These are phyloP conservation scores for Zymoseptoria ardabiliae DNA, from an alignment of 2,329 filamentous ascomycete genomes.

Conservation along the genomic window DNA sequence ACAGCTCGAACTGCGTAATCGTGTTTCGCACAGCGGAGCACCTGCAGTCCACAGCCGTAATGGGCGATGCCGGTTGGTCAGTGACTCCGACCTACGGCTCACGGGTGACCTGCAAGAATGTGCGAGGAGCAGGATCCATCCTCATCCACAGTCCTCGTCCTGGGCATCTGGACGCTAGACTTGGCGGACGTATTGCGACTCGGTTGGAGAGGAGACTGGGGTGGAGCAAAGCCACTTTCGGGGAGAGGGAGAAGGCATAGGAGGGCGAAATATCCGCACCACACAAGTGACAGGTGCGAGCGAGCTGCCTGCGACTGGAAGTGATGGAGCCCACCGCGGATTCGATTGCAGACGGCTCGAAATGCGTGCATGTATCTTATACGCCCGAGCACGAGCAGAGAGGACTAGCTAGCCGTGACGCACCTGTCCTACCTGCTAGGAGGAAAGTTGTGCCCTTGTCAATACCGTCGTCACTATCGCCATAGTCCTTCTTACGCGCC, in stretches of 20 bases:
- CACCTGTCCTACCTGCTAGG: too few relatives aligned
- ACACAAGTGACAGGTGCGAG: neutral
- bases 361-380: too few relatives aligned
- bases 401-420: too few relatives aligned
- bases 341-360: neutral
- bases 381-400: too few relatives aligned
- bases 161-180: neutral
- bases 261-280: neutral
- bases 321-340: neutral
- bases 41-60: slow-evolving; percentile 6
- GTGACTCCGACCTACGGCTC: slow-evolving; percentile 9
- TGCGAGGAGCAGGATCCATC: neutral
- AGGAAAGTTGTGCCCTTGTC: too few relatives aligned
- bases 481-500: too few relatives aligned
- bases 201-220: neutral
- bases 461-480: too few relatives aligned
- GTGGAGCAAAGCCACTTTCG: neutral
- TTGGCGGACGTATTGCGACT: neutral
- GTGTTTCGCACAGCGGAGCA: too few relatives aligned
- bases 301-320: neutral
- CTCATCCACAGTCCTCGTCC: slow-evolving; percentile 29
- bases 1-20: too few relatives aligned
- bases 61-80: slow-evolving; percentile 13
- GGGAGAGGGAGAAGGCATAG: neutral
- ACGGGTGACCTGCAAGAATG: slow-evolving; percentile 8